A percentile compares a stretch with the other conserved stretches of the same genome.
phyloP scores from a whole-genome alignment of 805 yeast genomes.

The Millerozyma miso region DNA sequence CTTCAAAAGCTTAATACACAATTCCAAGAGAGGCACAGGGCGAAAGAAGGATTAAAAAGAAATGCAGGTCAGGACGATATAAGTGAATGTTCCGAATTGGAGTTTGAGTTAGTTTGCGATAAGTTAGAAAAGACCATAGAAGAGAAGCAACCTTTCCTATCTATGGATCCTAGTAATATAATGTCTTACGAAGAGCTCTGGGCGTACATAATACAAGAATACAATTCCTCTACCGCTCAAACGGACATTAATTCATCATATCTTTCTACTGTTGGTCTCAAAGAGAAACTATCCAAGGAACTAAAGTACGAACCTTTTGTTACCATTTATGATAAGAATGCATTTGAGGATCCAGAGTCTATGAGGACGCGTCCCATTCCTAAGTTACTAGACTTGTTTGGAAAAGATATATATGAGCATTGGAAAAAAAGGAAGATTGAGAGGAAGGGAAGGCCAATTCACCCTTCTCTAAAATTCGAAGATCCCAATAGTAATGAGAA shows the following conservation, averaged over 20 bases:
- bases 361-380: slow-evolving; percentile 41
- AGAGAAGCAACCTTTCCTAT: slow-evolving; percentile 82
- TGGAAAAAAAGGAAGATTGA: slow-evolving; percentile 75
- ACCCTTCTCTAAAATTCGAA: slow-evolving; percentile 78
- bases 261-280: slow-evolving; percentile 54
- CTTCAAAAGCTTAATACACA: slow-evolving; percentile 40
- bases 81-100: slow-evolving; percentile 62
- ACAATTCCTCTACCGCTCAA: slow-evolving; percentile 21
- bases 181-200: slow-evolving; percentile 66
- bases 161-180: slow-evolving; percentile 80
- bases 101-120: slow-evolving; percentile 76
- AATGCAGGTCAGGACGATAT: slow-evolving; percentile 13
- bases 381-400: slow-evolving; percentile 53
- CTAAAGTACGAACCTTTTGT: slow-evolving; percentile 51
- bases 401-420: slow-evolving; percentile 67
- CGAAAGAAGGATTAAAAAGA: slow-evolving; percentile 6
- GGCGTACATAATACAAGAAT: slow-evolving; percentile 39
- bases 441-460: slow-evolving; percentile 64
- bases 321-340: slow-evolving; percentile 54
- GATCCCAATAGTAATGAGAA: slow-evolving; percentile 71
- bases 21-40: slow-evolving; percentile 13
- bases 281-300: slow-evolving; percentile 53
- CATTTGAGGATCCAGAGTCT: slow-evolving; percentile 13
- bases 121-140: slow-evolving; percentile 68
- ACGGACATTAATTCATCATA: slow-evolving; percentile 27